phyloP scores from a whole-genome alignment of 2,329 filamentous ascomycete species.

The Paraconiothyrium brasiliense region DNA sequence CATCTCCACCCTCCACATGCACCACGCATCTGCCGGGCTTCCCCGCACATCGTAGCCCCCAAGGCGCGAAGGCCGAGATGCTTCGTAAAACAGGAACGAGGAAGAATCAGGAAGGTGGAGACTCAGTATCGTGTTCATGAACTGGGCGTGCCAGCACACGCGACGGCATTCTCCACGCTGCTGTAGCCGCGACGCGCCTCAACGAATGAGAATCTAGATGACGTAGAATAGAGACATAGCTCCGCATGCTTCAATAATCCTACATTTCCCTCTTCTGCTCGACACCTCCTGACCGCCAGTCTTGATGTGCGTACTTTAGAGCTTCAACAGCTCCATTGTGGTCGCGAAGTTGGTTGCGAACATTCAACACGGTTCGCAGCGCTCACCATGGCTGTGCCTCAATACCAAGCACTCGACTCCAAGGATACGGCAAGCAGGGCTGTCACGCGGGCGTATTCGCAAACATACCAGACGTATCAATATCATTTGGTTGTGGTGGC shows the following conservation, averaged over 20 bases:
- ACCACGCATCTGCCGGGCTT: conserved; percentile 10
- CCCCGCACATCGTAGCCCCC: neutral
- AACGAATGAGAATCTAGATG: conserved; percentile 5
- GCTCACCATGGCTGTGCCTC: conserved; percentile 3
- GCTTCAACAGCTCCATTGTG: conserved; percentile 13
- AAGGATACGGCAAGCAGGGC: neutral
- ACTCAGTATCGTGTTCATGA: too few relatives aligned
- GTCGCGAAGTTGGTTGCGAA: neutral
- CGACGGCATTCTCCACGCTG: neutral
- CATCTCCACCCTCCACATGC: conserved; percentile 3
- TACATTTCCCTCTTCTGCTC: conserved; percentile 1
- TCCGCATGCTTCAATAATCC: conserved; percentile 11
- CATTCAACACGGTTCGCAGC: conserved; percentile 8
- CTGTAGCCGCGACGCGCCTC: conserved; percentile 6
- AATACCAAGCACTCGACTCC: neutral
- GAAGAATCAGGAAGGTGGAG: conserved; percentile 7
- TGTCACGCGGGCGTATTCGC: conserved; percentile 8
- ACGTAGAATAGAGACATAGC: conserved; percentile 7
- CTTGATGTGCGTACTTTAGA: neutral
- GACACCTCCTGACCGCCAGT: conserved; percentile 6
- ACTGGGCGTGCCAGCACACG: conserved; percentile 1
- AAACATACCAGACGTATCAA: neutral
- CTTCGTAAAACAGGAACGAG: neutral
- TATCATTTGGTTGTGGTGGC: conserved; percentile 8
- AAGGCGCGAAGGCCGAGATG: conserved; percentile 6